Base-by-base conservation (phyloP, 176 grass and related monocot species). In the Pontederia paniculata region DNA sequence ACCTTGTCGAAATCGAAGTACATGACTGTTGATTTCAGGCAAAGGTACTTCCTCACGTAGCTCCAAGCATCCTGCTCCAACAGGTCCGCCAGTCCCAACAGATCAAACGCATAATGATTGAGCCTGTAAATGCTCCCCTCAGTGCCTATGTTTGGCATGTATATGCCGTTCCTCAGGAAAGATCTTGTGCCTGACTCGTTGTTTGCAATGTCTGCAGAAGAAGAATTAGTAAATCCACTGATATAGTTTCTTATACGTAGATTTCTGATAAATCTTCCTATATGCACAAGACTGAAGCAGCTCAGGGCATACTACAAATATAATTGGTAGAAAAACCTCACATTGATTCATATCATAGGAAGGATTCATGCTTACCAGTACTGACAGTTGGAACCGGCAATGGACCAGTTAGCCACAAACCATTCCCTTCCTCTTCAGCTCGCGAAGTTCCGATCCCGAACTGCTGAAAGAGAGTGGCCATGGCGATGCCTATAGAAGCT, bases 1-100 rank as follows among this genome's bases (percentile, higher is more conserved):
- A 96, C 73, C 57, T 69, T 86, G 74, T 96, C 90, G 60, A 96
- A 89, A 71, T 96, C 82, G 66, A 73, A 89, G 75, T 83, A 96
- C 77, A 96, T 89, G 64, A 89, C 77, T 9, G 90, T 86, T 54
- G 85, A 80, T 56, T 80, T 85, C 70, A 96, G 70, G 52, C 90
- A 81, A 47, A 96, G 86, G 79, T 96, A 86, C 79, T 73, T 89
- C 73, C 60, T 86, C 61, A 89, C 68, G 28, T 96, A 86, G 67
- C 57, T 88, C 79, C 76, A 80, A 17, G 86, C 79, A 44, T 95
- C 79, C 51, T 86, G 81, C 66, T 70, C 83, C 11, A 95, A 59
- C 17, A 95, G 72, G 70, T 96, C 90, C 68, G 81, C 86, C 63
- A 96, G 68, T 9, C 85, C 82, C 58, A 89, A 73, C 52, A 96